Conservation (phyloP, 768 basidiomycete genomes). For the Phlegmacium glaucopus region DNA sequence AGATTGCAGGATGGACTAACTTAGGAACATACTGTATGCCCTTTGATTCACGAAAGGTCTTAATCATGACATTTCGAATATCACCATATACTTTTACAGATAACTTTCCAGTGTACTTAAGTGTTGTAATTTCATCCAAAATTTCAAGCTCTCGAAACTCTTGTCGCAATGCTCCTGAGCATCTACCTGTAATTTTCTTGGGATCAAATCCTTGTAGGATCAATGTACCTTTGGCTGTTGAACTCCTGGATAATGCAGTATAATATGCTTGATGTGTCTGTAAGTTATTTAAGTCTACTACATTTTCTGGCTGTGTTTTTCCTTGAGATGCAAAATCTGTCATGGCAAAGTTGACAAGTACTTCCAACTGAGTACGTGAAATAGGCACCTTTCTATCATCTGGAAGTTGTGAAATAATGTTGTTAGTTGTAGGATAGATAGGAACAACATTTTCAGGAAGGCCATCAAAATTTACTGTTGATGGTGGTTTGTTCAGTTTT, state of each 20-base stretch:
- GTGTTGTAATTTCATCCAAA: too few relatives aligned
- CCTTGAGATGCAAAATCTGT: constrained; percentile 33
- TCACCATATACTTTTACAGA: constrained; percentile 29
- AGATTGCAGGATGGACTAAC: too few relatives aligned
- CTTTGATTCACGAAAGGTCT: constrained; percentile 27
- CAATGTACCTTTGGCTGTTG: constrained; percentile 23
- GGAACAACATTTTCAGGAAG: constrained; percentile 24
- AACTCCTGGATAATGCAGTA: constrained; percentile 26
- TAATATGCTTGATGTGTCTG: constrained; percentile 22
- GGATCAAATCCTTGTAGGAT: constrained; percentile 25
- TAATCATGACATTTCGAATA: constrained; percentile 27
- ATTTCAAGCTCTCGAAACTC: too few relatives aligned
- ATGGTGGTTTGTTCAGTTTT: constrained; percentile 3
- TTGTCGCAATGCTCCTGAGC: too few relatives aligned
- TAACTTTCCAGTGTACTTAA: constrained; percentile 14
- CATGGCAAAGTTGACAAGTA: constrained; percentile 29
- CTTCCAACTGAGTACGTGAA: constrained; percentile 18
- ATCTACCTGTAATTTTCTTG: constrained; percentile 16
- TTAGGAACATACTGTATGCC: too few relatives aligned
- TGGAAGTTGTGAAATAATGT: constrained; percentile 1
- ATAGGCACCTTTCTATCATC: constrained; percentile 14
- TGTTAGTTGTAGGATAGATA: constrained; percentile 2
- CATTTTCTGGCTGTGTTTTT: constrained; percentile 23
- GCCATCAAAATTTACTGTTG: neutral
- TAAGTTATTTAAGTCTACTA: constrained; percentile 24